Evolutionary conservation across 2,329 filamentous ascomycete genomes (phyloP).

Genomic region (Phyllosticta capitalensis): DNA sequence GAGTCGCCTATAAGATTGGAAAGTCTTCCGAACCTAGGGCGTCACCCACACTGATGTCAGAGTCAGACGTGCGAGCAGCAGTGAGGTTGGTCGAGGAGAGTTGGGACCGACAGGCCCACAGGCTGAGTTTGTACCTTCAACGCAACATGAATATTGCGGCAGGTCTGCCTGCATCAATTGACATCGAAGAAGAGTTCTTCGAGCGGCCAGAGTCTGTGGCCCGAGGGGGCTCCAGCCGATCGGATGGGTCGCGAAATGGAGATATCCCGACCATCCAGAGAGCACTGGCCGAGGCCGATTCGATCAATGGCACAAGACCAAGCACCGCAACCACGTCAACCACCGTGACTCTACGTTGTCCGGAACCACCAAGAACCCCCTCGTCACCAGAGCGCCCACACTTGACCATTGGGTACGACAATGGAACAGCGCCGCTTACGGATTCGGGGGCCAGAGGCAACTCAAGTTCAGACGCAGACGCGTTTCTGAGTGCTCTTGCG

Average conservation of each 20-base stretch:
- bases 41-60: conserved; percentile 25
- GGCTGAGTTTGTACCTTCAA: conserved; percentile 37
- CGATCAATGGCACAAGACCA: not conserved
- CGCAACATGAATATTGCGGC: conserved; percentile 38
- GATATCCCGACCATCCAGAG: conserved; percentile 1
- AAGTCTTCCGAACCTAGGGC: conserved; percentile 19
- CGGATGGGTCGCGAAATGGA: conserved; percentile 25
- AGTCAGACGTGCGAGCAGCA: conserved; percentile 43
- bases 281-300: not conserved
- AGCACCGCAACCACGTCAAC: not conserved
- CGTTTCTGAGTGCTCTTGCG: not conserved
- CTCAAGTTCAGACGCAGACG: not conserved
- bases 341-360: not conserved
- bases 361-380: not conserved
- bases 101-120: conserved; percentile 40
- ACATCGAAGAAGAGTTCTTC: conserved; percentile 38
- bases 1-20: conserved; percentile 23
- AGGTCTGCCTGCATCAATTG: conserved; percentile 33
- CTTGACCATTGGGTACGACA: not conserved
- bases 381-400: not conserved
- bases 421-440: not conserved
- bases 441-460: not conserved
- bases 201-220: conserved; percentile 36
- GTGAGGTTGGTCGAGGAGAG: conserved; percentile 39
- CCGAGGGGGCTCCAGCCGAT: conserved; percentile 20